Evolutionary conservation across 352 stramenopile genomes (phyloP), one percentile per base, ranked within the genome.

Genomic region (Phytophthora cactorum): DNA sequence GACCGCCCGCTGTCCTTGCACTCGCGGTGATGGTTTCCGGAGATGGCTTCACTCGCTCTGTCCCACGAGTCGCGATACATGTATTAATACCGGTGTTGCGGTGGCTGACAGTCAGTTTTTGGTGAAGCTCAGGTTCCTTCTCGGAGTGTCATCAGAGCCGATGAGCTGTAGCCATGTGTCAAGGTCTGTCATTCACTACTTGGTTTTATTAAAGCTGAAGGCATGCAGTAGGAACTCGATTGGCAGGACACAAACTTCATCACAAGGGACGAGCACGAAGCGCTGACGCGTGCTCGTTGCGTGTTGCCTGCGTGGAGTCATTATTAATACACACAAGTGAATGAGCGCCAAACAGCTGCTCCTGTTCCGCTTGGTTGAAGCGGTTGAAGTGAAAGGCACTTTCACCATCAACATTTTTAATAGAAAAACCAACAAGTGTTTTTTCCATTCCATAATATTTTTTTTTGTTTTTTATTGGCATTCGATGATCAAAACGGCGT

Each of bases 251-350:
- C 36, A 15, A 43, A 43, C 11, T 43, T 9, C 36, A 43, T 43
- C 17, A 6, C 17, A 5, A 51, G 22, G 44, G 29, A 32, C 29
- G 29, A 32, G 36, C 36, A 43, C 1, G 17, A n/a, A n/a, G 44
- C 6, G 15, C 32, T 59, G 22, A 59, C 36, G 52, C 51, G 36
- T 14, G n/a, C 52, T 59, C 52, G 52, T 59, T 59, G 17, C 36
- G 3, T 39, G 22, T 43, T 49, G 22, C 38, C 46, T 52, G 46
- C 22, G 27, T 12, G n/a, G 46, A 52, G 29, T 25, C 46, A 52
- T 52, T 52, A 52, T 22, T 22, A 22, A 22, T 22, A 22, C 46
- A 52, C 46, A 52, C 27, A 36, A 22, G 44, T 51, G 44, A 51
- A 51, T 51, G 44, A 34, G 22, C 22, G 22, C 17, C 15, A 28